Evolutionary conservation across 495 filamentous ascomycete genomes (phyloP), one percentile per base, ranked within the genome.

Genomic region (Xylaria sp.): DNA sequence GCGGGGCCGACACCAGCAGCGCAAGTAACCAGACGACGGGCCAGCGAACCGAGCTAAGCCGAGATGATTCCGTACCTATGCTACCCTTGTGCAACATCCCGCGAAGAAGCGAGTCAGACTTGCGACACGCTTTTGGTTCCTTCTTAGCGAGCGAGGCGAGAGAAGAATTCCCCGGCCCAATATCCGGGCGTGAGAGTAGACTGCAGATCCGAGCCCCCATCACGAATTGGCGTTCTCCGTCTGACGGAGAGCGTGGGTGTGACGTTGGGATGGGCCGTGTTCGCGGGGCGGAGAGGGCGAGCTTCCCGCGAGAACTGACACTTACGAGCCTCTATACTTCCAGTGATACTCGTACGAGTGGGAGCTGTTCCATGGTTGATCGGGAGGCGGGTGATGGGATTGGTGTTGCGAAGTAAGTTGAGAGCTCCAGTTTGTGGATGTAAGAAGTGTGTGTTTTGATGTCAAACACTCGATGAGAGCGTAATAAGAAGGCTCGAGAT

Each of bases 221-320:
- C 41, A 8, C 41, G 26, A 40, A 58, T 33, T 53, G 1, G 19
- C 40, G 41, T 14, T 19, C 26, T 6, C n/a, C 14, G 1, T 37
- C 17, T 7, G 19, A 52, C 19, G 37, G 11, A 19, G 6, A 14
- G 2, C 31, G 57, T 21, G 17, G 55, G 5, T 24, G 3, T 0
- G 9, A 24, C 24, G 31, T 11, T 41, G 24, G 19, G 35, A 33
- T 19, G 55, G 21, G 11, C 4, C 26, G 41, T 52, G 31, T 6
- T 15, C 21, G 24, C 3, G 24, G 0, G 6, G 50, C 6, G 5
- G 67, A 50, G 19, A 37, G 12, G 1, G 31, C 40, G 3, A 53
- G 58, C 40, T 52, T 70, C n/a, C 57, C 58, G 3, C 68, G 68
- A 15, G 68, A 70, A 43, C 29, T 9, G 9, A 70, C 68, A n/a